A percentile compares a stretch with the other conserved stretches of the same genome.
Evolutionary conservation across 345 rosid genomes (phyloP).

Genomic region (Fremontodendron californicum): DNA sequence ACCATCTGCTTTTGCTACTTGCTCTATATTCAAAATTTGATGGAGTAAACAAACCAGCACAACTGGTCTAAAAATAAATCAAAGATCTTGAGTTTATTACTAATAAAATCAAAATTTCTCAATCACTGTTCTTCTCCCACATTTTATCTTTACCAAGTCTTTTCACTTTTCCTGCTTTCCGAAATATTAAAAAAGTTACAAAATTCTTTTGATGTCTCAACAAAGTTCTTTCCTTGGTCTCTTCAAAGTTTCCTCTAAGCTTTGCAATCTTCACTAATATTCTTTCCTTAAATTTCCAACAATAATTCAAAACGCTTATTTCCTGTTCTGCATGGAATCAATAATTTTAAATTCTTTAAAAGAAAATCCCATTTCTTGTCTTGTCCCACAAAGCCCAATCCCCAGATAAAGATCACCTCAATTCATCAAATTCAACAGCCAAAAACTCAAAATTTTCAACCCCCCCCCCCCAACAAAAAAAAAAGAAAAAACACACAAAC

Average conservation of each 20-base stretch:
- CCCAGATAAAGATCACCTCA: background rate
- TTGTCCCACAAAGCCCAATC: background rate
- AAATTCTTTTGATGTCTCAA: background rate
- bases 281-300: background rate
- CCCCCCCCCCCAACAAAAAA: background rate
- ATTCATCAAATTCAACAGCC: slow-evolving; percentile 4
- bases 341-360: background rate
- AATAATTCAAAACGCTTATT: background rate
- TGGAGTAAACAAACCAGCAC: background rate
- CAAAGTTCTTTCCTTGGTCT: background rate
- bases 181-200: background rate
- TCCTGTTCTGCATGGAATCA: background rate
- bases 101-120: background rate
- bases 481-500: too few species aligned
- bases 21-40: background rate
- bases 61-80: background rate
- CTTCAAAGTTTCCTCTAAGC: background rate
- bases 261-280: background rate
- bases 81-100: background rate
- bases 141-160: background rate
- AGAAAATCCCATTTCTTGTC: background rate
- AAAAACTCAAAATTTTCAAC: background rate
- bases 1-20: background rate
- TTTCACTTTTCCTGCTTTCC: background rate
- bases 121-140: background rate